phyloP scores from a whole-genome alignment of 176 grass and related monocot species.

The Juncus effusus region DNA sequence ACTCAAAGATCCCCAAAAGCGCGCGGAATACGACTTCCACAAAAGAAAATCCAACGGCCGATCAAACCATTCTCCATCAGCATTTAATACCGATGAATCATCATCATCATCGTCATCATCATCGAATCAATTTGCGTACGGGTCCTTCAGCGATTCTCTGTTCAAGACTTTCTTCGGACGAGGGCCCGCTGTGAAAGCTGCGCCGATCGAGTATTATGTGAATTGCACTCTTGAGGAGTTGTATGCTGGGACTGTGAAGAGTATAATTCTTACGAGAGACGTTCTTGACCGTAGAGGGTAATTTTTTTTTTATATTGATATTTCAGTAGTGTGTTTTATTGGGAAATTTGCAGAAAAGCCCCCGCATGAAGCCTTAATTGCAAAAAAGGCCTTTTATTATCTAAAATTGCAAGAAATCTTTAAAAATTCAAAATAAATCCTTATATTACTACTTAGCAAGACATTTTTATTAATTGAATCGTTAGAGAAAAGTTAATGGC shows the following conservation, averaged over 20 bases:
- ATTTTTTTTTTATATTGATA: slow-evolving; percentile 14
- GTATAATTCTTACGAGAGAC: slow-evolving; percentile 24
- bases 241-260: slow-evolving; percentile 22
- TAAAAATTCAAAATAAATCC: too few species aligned
- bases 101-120: not conserved
- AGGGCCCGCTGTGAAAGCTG: slow-evolving; percentile 3
- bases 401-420: too few species aligned
- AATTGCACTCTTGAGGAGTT: slow-evolving; percentile 27
- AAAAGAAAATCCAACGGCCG: not conserved
- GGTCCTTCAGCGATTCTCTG: not conserved
- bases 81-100: not conserved
- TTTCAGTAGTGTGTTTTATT: not conserved
- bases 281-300: slow-evolving; percentile 18
- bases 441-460: too few species aligned
- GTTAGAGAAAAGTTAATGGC: too few species aligned
- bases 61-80: not conserved
- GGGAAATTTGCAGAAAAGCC: too few species aligned
- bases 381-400: too few species aligned
- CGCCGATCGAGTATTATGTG: slow-evolving; percentile 1
- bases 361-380: too few species aligned
- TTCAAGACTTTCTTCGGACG: slow-evolving; percentile 4
- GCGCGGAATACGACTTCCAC: not conserved
- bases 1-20: slow-evolving; percentile 21
- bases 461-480: too few species aligned
- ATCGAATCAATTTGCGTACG: not conserved